These are phyloP conservation scores for Coniosporium tulheliwenetii DNA, from an alignment of 2,329 filamentous ascomycete genomes.

Conservation along the genomic window DNA sequence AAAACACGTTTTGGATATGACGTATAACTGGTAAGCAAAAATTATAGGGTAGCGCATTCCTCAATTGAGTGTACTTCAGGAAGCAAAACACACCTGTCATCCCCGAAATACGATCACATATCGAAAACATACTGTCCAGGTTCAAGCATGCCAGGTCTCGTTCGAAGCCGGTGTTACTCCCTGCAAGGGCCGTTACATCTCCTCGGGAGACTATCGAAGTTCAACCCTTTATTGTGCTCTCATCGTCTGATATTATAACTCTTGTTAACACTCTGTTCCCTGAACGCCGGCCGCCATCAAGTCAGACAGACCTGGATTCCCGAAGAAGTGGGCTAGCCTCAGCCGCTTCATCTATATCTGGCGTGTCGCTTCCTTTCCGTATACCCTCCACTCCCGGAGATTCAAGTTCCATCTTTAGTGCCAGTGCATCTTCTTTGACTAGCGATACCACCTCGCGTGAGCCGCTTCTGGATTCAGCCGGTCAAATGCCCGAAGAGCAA, in stretches of 20 bases:
- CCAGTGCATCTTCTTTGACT: slow-evolving; percentile 55
- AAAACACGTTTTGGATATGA: slow-evolving; percentile 62
- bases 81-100: slow-evolving; percentile 48
- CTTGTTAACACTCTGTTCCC: slow-evolving; percentile 76
- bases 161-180: slow-evolving; percentile 44
- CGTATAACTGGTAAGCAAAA: slow-evolving; percentile 46
- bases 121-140: slow-evolving; percentile 54
- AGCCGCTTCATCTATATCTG: slow-evolving; percentile 33
- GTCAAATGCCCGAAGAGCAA: slow-evolving; percentile 9
- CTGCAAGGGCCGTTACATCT: slow-evolving; percentile 56
- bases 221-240: slow-evolving; percentile 65
- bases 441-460: slow-evolving; percentile 58
- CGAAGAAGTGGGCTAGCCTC: slow-evolving; percentile 31
- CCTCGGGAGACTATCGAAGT: slow-evolving; percentile 63
- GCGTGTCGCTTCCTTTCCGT: slow-evolving; percentile 31
- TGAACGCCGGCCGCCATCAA: slow-evolving; percentile 49
- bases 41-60: slow-evolving; percentile 7
- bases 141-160: slow-evolving; percentile 34
- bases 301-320: slow-evolving; percentile 26
- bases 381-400: slow-evolving; percentile 41
- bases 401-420: slow-evolving; percentile 55
- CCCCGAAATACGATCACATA: slow-evolving; percentile 47
- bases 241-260: slow-evolving; percentile 63
- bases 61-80: slow-evolving; percentile 15
- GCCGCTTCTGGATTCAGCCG: slow-evolving; percentile 36